Base-by-base conservation (phyloP, 2,329 filamentous ascomycete species). In the Paraconiothyrium brasiliense region DNA sequence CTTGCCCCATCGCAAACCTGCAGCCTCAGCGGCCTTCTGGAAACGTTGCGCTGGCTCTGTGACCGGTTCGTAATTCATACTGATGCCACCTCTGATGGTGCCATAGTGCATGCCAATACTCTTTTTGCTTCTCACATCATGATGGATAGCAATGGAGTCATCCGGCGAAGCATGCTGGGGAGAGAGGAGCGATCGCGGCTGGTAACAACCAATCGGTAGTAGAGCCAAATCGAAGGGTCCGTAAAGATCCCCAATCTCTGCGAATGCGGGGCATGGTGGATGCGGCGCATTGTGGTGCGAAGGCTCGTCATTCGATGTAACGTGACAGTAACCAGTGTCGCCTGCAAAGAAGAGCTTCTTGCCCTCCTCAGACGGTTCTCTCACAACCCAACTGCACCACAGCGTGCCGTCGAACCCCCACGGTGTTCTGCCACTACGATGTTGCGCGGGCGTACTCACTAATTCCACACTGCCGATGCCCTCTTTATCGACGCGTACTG, bases 71-170 rank as follows among this genome's bases (percentile, higher is more conserved):
- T 81, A 84, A 8, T 80, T 76, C 13, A 73, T 78, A 46, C 78
- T 82, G 4, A 84, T 67, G 0, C 76, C 78, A 16, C 83, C 82
- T 57, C 83, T 66, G 0, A 85, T 78, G 0, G 83, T 84, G 0
- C 83, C 83, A 63, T 81, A 85, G 60, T 85, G 84, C 83, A 85
- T 85, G 0, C 81, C 83, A 30, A 85, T 78, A 35, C 81, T 84
- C 64, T 79, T 80, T 70, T 76, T 82, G 57, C 81, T 82, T 48
- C 66, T 75, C 48, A 85, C 68, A 59, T 83, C 82, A 54, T 79
- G 78, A 59, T 85, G 83, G 47, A 85, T 83, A 32, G 78, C 70
- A 1, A 84, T 65, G 6, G 81, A 80, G 62, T 85, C 83, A 60
- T 83, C 82, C 0, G 83, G 82, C 30, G 80, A 79, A 13, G 80